A percentile compares a stretch with the other conserved stretches of the same genome.
phyloP scores from a whole-genome alignment of 2,329 filamentous ascomycete genomes.

The Cercospora citrullina region DNA sequence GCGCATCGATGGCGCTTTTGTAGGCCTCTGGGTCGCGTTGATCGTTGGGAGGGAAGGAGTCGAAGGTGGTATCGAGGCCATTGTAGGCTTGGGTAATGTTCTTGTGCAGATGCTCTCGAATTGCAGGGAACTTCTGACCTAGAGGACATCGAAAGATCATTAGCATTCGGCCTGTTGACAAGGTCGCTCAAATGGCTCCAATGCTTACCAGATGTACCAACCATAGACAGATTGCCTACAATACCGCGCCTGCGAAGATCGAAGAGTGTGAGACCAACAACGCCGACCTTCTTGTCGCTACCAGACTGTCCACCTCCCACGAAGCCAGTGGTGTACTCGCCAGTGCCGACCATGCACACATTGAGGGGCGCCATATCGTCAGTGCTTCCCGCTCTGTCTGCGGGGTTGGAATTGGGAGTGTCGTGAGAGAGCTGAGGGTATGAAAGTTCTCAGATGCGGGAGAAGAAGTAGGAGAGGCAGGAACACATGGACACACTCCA shows the following conservation, averaged over 20 bases:
- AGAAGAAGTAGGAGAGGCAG: background rate
- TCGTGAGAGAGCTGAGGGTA: background rate
- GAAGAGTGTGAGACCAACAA: conserved; percentile 86
- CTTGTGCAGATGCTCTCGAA: conserved; percentile 81
- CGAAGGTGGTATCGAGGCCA: conserved; percentile 80
- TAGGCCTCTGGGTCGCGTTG: conserved; percentile 76
- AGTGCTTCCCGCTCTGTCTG: background rate
- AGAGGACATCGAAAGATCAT: background rate
- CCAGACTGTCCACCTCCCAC: conserved; percentile 79
- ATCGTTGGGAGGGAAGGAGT: conserved; percentile 76
- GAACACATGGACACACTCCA: background rate
- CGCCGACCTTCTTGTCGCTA: conserved; percentile 95
- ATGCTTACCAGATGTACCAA: conserved; percentile 65
- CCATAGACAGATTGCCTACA: conserved; percentile 83
- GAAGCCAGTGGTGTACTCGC: conserved; percentile 95
- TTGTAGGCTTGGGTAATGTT: conserved; percentile 85
- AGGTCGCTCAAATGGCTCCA: background rate
- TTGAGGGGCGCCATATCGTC: conserved; percentile 50
- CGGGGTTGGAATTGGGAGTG: background rate
- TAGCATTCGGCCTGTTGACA: background rate
- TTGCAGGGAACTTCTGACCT: conserved; percentile 86
- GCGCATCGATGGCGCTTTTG: conserved; percentile 81
- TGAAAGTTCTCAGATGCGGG: background rate
- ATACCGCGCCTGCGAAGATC: conserved; percentile 86
- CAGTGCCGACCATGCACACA: conserved; percentile 70